These are phyloP conservation scores for Zygosaccharomyces rouxii DNA, from an alignment of 805 yeast genomes.

Conservation along the genomic window DNA sequence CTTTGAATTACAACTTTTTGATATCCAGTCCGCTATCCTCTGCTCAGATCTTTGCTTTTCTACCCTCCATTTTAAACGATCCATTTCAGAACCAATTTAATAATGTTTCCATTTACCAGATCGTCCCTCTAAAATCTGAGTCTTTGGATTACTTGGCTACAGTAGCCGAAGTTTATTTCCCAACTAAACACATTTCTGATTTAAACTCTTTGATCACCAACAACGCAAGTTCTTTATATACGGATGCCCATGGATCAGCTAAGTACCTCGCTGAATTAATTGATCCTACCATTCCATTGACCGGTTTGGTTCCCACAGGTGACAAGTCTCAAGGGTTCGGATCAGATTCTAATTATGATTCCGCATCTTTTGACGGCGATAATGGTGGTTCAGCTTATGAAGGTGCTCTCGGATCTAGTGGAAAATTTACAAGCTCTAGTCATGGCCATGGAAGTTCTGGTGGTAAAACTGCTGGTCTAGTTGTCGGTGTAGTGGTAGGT, in stretches of 20 bases:
- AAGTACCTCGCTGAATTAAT: constrained; percentile 60
- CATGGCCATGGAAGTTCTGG: constrained; percentile 23
- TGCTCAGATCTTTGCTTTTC: constrained; percentile 59
- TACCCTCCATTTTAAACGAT: constrained; percentile 66
- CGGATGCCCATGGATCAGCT: constrained; percentile 52
- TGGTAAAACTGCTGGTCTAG: constrained; percentile 64
- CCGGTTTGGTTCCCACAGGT: constrained; percentile 27
- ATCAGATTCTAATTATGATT: constrained; percentile 30
- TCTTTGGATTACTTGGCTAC: constrained; percentile 66
- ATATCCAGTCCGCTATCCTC: constrained; percentile 82
- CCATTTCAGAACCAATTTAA: constrained; percentile 47
- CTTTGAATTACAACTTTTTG: constrained; percentile 82
- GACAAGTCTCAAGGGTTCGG: constrained; percentile 74
- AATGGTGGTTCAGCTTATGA: constrained; percentile 2
- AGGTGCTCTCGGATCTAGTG: constrained; percentile 17
- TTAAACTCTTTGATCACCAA: constrained; percentile 53
- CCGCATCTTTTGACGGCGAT: constrained; percentile 12
- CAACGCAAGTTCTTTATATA: constrained; percentile 55
- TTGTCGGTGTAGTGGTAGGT: constrained; percentile 80
- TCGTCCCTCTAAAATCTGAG: constrained; percentile 68
- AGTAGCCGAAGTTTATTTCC: constrained; percentile 84
- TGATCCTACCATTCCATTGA: constrained; percentile 43
- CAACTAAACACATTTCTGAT: constrained; percentile 44
- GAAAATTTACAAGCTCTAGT: constrained; percentile 24
- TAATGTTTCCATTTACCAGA: constrained; percentile 60